A percentile compares a stretch with the other conserved stretches of the same genome.
These are phyloP conservation scores for Ophiosphaerella herpotricha DNA, from an alignment of 2,329 filamentous ascomycete genomes.

Conservation along the genomic window DNA sequence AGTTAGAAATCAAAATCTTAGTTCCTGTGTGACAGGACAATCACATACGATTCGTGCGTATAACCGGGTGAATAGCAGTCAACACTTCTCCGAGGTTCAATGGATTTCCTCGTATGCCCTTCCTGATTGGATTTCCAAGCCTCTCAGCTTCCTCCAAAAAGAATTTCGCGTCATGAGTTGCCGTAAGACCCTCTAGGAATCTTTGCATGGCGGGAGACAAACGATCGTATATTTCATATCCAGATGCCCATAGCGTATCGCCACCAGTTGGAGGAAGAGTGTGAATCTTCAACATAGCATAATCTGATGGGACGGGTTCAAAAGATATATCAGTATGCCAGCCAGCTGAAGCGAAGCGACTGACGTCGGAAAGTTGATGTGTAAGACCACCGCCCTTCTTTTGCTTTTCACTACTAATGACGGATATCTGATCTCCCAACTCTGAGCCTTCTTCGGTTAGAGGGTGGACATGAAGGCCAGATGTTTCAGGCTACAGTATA, in stretches of 20 bases:
- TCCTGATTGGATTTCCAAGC: constrained; percentile 33
- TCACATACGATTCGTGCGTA: constrained; percentile 61
- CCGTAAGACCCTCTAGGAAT: constrained; percentile 55
- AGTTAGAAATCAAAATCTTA: neutral
- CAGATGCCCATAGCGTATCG: constrained; percentile 46
- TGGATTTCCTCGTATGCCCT: constrained; percentile 51
- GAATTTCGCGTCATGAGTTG: constrained; percentile 47
- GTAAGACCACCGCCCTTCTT: constrained; percentile 35
- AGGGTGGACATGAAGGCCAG: constrained; percentile 34
- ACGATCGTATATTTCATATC: constrained; percentile 56
- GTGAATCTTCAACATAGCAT: constrained; percentile 43
- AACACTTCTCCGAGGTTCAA: constrained; percentile 60
- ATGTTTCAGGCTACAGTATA: constrained; percentile 26
- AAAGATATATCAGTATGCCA: constrained; percentile 59
- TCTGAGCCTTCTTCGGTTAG: constrained; percentile 54
- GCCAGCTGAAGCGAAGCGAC: constrained; percentile 48
- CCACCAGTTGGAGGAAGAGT: constrained; percentile 41
- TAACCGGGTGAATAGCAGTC: constrained; percentile 59
- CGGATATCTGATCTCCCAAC: constrained; percentile 46
- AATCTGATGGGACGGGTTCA: constrained; percentile 49
- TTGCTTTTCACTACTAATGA: constrained; percentile 45
- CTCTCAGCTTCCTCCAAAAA: constrained; percentile 34
- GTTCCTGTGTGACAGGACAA: neutral
- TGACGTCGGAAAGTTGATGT: constrained; percentile 51
- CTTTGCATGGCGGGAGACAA: constrained; percentile 54